Evolutionary conservation across 1,284 basidiomycete species (phyloP), one percentile per base, ranked within the genome.

Genomic region (Leccinum huronense): DNA sequence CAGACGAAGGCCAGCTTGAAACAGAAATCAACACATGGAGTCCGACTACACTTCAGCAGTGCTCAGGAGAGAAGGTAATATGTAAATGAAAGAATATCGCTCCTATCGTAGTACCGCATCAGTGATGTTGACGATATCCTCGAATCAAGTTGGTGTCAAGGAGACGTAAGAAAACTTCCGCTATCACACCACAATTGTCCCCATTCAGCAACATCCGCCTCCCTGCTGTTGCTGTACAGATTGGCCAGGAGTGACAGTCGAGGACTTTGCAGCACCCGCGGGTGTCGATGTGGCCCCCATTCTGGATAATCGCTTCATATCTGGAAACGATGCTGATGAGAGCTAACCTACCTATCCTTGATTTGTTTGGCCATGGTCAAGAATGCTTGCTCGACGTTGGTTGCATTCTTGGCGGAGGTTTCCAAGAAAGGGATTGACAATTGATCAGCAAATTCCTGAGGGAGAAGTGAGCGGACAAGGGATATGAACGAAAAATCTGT

Each of bases 291-390:
- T 87, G 55, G 91, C 86, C 27, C 90, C 91, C 91, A 91, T 91
- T 70, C 91, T 93, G 64, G 59, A 60, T 63, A 0, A 60, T 48
- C 1, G 27, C 62, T 65, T 56, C 65, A 66, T 30, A 61, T 56
- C 30, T 31, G 42, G n/a, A 53, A 54, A 57, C 27, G 54, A 45
- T 57, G 16, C 11, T 14, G 23, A 19, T 9, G 45, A 38, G 9
- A 11, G 30, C 38, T n/a, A 14, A 71, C 84, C 53, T 72, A 90
- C 90, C 94, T 89, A 80, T 97, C 95, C 81, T 97, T 97, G 80
- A 97, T 98, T 82, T 98, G 95, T 82, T 97, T 97, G 19, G 97
- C 97, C 90, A 99, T 95, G 65, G 95, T 97, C 86, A 99, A 89
- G 88, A 99, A 99, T 19, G 97, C 97, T 78, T 99, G 95, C 79